Conservation (phyloP, 2,329 filamentous ascomycete species). For the Paecilomyces fulvus region DNA sequence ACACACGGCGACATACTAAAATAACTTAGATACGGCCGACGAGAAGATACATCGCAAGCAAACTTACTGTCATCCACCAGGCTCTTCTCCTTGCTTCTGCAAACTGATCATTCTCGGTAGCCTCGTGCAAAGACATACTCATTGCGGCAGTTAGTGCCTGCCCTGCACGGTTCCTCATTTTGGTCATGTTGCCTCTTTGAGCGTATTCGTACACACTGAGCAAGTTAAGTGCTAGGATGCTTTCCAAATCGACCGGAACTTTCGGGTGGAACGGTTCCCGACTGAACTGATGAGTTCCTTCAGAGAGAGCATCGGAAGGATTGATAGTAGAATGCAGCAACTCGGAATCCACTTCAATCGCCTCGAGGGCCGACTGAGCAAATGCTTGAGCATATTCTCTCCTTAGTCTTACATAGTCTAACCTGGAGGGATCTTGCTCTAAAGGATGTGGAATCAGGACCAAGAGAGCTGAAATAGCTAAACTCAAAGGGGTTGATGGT, state of each 20-base stretch:
- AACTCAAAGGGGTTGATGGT: conserved; percentile 16
- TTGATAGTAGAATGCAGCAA: conserved; percentile 8
- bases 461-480: conserved; percentile 21
- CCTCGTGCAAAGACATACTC: conserved; percentile 17
- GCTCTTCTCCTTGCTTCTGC: conserved; percentile 15
- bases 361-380: conserved; percentile 14
- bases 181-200: conserved; percentile 20
- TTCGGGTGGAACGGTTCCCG: conserved; percentile 10
- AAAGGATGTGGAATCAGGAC: conserved; percentile 17
- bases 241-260: conserved; percentile 18
- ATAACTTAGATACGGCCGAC: conserved; percentile 1
- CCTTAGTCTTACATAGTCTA: conserved; percentile 13
- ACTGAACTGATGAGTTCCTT: conserved; percentile 3
- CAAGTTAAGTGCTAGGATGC: conserved; percentile 17
- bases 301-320: conserved; percentile 9
- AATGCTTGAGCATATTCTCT: conserved; percentile 16
- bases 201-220: conserved; percentile 23
- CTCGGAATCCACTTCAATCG: conserved; percentile 19
- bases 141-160: conserved; percentile 19
- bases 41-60: background rate
- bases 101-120: conserved; percentile 11
- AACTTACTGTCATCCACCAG: conserved; percentile 23
- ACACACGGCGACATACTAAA: conserved; percentile 41
- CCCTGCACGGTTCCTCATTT: conserved; percentile 20
- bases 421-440: conserved; percentile 10